Conservation (phyloP, 148 eudicot species). For the Nepenthes mirabilis region DNA sequence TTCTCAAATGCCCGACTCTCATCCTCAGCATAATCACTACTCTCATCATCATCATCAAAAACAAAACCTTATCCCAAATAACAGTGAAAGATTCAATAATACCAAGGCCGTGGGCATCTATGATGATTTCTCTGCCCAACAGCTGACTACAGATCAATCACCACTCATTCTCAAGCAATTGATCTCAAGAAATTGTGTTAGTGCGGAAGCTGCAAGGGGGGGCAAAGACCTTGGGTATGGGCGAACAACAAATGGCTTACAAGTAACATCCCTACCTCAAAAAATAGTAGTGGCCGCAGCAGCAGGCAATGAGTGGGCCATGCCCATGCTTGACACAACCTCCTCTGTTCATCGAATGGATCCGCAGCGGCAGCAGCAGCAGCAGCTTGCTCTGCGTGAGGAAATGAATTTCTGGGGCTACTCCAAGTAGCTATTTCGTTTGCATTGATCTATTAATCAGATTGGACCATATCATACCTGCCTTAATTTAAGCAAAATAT, state of each 20-base stretch:
- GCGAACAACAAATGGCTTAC: constrained; percentile 14
- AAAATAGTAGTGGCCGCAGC: background rate
- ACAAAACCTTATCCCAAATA: constrained; percentile 7
- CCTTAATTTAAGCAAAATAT: no score
- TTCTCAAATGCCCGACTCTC: constrained; percentile 15
- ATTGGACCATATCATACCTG: no score
- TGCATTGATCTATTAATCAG: no score
- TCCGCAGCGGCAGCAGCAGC: constrained; percentile 12
- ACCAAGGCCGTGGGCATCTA: constrained; percentile 20
- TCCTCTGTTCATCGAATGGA: constrained; percentile 40
- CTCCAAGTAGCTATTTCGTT: constrained; percentile 23
- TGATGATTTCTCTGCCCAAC: constrained; percentile 21
- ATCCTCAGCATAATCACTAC: constrained; percentile 20
- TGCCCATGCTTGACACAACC: constrained; percentile 11
- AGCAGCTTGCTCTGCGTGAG: constrained; percentile 42
- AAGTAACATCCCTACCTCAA: background rate
- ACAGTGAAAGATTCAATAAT: background rate
- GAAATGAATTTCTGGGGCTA: constrained; percentile 96
- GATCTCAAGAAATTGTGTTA: constrained; percentile 28
- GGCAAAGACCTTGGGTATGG: constrained; percentile 8
- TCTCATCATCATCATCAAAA: constrained; percentile 8
- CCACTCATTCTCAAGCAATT: constrained; percentile 32
- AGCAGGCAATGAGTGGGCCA: background rate
- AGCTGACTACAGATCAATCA: constrained; percentile 13
- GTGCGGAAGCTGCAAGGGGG: constrained; percentile 11